These are phyloP conservation scores for Puya raimondii DNA, from an alignment of 176 grass and related monocot species.

Conservation along the genomic window DNA sequence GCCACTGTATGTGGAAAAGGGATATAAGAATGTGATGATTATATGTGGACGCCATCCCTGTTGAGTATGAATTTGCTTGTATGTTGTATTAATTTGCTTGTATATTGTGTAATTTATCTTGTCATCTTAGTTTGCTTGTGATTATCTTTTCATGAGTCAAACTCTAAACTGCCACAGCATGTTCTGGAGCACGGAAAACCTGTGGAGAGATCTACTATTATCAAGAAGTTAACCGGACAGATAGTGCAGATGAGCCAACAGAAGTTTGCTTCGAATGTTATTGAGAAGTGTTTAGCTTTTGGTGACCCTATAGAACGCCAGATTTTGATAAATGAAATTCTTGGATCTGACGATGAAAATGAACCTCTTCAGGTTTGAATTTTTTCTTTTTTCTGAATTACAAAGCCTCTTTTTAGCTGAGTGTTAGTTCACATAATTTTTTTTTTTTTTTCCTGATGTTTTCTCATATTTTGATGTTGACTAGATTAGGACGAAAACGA, in stretches of 20 bases:
- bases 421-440: not conserved
- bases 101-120: too few species aligned
- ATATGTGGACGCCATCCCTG: too few species aligned
- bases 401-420: not conserved
- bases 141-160: too few species aligned
- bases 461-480: not conserved
- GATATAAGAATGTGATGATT: too few species aligned
- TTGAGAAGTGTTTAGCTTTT: constrained; percentile 66
- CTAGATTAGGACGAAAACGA: too few species aligned
- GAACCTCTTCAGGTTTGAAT: constrained; percentile 55
- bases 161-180: constrained; percentile 27
- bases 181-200: constrained; percentile 65
- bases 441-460: not conserved
- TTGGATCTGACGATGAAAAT: constrained; percentile 32
- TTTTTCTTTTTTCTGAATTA: not conserved
- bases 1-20: too few species aligned
- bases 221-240: constrained; percentile 54
- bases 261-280: constrained; percentile 69
- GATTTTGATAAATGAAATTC: constrained; percentile 54
- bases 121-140: too few species aligned
- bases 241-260: constrained; percentile 79
- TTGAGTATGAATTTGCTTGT: constrained; percentile 3
- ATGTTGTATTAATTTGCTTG: not conserved
- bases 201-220: constrained; percentile 53
- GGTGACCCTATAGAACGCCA: constrained; percentile 50